Evolutionary conservation across 768 basidiomycete genomes (phyloP).

Genomic region (Amanita muscaria): DNA sequence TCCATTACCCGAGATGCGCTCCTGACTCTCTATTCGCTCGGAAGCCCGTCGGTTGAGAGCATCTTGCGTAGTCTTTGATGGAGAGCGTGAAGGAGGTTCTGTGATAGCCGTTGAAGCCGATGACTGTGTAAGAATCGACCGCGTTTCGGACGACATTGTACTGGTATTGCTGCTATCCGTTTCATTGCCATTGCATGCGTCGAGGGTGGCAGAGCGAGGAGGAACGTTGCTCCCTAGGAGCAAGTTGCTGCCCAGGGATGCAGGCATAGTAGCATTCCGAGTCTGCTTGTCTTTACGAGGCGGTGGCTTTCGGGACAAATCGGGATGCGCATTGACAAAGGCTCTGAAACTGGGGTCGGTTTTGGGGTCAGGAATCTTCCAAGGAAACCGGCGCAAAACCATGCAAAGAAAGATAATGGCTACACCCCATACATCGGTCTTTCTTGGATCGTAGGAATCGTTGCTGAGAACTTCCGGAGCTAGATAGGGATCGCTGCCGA

Average conservation of each 20-base stretch:
- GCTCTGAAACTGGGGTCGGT: constrained; percentile 85
- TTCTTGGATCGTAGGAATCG: constrained; percentile 86
- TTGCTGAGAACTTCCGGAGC: constrained; percentile 88
- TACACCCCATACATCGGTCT: constrained; percentile 97
- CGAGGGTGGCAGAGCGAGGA: constrained; percentile 23
- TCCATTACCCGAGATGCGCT: constrained; percentile 28
- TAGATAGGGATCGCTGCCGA: constrained; percentile 96
- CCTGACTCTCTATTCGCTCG: too few relatives aligned
- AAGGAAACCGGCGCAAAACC: constrained; percentile 94
- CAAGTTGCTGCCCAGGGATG: not conserved
- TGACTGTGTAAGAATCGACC: constrained; percentile 35
- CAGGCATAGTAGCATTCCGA: constrained; percentile 2
- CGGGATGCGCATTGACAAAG: constrained; percentile 90
- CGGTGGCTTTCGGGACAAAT: constrained; percentile 50
- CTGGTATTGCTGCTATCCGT: constrained; percentile 27
- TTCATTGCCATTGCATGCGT: constrained; percentile 19
- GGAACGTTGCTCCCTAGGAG: not conserved
- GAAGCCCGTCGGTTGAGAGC: constrained; percentile 13
- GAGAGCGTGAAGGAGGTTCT: constrained; percentile 38
- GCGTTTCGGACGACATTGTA: constrained; percentile 34
- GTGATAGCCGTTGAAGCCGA: constrained; percentile 38
- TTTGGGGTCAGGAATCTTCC: constrained; percentile 97
- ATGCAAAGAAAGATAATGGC: constrained; percentile 99
- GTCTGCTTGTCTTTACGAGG: constrained; percentile 19
- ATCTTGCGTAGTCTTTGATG: constrained; percentile 20